phyloP scores from a whole-genome alignment of 2,329 filamentous ascomycete genomes.

The Penicillium palitans region DNA sequence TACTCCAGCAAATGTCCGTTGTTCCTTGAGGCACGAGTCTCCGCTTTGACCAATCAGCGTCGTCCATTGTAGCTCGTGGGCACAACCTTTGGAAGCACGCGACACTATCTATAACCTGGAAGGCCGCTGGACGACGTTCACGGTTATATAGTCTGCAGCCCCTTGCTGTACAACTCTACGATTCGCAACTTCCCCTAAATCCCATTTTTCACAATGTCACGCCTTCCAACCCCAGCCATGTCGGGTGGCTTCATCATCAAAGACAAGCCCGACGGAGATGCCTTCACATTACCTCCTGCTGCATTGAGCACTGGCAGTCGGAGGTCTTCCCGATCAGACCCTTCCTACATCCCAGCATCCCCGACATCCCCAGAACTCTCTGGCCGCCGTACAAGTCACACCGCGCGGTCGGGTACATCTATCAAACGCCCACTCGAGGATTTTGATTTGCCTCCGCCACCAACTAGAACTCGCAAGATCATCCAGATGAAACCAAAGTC shows the following conservation, averaged over 20 bases:
- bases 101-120: slow-evolving; percentile 28
- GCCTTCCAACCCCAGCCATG: slow-evolving; percentile 42
- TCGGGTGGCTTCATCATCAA: slow-evolving; percentile 42
- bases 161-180: slow-evolving; percentile 4
- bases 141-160: slow-evolving; percentile 17
- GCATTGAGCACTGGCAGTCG: slow-evolving; percentile 34
- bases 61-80: slow-evolving; percentile 31
- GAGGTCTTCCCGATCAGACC: slow-evolving; percentile 33
- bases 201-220: slow-evolving; percentile 31
- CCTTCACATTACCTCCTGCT: slow-evolving; percentile 40
- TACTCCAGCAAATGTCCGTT: slow-evolving; percentile 31
- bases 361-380: slow-evolving; percentile 36
- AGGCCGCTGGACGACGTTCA: slow-evolving; percentile 1
- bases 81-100: slow-evolving; percentile 33
- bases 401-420: slow-evolving; percentile 34
- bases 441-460: slow-evolving; percentile 86
- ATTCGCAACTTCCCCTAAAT: background rate
- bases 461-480: slow-evolving; percentile 89
- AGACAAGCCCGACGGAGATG: slow-evolving; percentile 37
- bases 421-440: slow-evolving; percentile 45
- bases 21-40: slow-evolving; percentile 24
- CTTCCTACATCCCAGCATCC: slow-evolving; percentile 34
- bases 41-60: slow-evolving; percentile 29
- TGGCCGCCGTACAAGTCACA: slow-evolving; percentile 22
- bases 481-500: slow-evolving; percentile 89